Evolutionary conservation across 179 eudicot genomes (phyloP).

Genomic region (Monotropa hypopitys): DNA sequence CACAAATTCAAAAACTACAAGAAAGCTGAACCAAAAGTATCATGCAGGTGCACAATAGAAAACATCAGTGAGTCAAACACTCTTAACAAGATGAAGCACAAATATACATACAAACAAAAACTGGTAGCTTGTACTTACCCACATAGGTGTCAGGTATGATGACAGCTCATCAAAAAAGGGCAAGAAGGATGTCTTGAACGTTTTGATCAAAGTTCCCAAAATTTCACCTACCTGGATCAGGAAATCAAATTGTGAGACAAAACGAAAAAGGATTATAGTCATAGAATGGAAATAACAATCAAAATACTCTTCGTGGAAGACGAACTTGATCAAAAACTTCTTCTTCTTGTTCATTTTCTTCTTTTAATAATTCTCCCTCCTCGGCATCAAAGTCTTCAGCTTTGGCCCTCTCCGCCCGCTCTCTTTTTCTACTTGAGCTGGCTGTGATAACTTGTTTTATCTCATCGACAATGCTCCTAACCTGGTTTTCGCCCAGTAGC

Average conservation of each 20-base stretch:
- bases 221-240: slow-evolving; percentile 70
- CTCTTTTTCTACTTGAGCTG: slow-evolving; percentile 76
- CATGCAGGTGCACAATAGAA: not conserved
- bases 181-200: slow-evolving; percentile 83
- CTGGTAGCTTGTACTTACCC: slow-evolving; percentile 44
- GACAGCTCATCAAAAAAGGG: slow-evolving; percentile 91
- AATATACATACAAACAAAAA: slow-evolving; percentile 2
- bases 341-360: slow-evolving; percentile 94
- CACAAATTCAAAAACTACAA: slow-evolving; percentile 6
- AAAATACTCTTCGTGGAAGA: slow-evolving; percentile 1
- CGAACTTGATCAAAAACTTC: slow-evolving; percentile 89
- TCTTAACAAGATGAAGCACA: not conserved
- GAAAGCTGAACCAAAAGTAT: not conserved
- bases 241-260: slow-evolving; percentile 11
- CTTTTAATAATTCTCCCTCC: slow-evolving; percentile 78
- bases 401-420: slow-evolving; percentile 75
- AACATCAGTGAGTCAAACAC: no score
- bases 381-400: slow-evolving; percentile 99
- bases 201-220: slow-evolving; percentile 87
- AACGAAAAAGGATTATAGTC: not conserved
- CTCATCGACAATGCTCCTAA: slow-evolving; percentile 81
- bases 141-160: slow-evolving; percentile 90
- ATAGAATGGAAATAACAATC: not conserved
- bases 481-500: slow-evolving; percentile 79
- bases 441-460: slow-evolving; percentile 87